Conservation (phyloP, 768 basidiomycete species). For the Tylopilus rubrobrunneus region DNA sequence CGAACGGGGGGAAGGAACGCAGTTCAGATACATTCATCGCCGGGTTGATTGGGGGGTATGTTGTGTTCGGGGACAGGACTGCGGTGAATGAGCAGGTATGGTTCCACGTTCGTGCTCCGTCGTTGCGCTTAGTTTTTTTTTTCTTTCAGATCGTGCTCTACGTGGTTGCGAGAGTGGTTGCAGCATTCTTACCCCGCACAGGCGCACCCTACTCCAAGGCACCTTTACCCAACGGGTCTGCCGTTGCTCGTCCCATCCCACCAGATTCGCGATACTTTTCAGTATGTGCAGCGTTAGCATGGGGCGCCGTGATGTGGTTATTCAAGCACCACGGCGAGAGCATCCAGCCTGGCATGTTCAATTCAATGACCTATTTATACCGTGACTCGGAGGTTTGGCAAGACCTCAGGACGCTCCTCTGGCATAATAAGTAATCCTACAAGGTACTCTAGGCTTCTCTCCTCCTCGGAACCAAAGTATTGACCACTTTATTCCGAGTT, state of each 20-base stretch:
- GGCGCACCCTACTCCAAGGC: slow-evolving; percentile 48
- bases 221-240: slow-evolving; percentile 36
- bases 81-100: slow-evolving; percentile 88
- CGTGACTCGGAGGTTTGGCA: slow-evolving; percentile 88
- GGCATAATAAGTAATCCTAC: slow-evolving; percentile 71
- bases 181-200: slow-evolving; percentile 86
- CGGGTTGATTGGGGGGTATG: slow-evolving; percentile 86
- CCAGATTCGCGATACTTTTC: slow-evolving; percentile 85
- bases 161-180: slow-evolving; percentile 87
- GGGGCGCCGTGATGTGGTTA: slow-evolving; percentile 97
- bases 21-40: slow-evolving; percentile 86
- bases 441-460: slow-evolving; percentile 4
- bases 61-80: slow-evolving; percentile 81
- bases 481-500: neutral
- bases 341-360: slow-evolving; percentile 97
- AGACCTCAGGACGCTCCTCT: slow-evolving; percentile 76
- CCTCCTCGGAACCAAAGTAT: neutral
- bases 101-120: slow-evolving; percentile 19
- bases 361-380: slow-evolving; percentile 94
- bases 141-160: slow-evolving; percentile 85
- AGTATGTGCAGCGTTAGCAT: slow-evolving; percentile 80
- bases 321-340: slow-evolving; percentile 84
- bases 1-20: slow-evolving; percentile 79
- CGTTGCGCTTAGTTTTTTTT: slow-evolving; percentile 1
- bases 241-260: slow-evolving; percentile 65